These are phyloP conservation scores for Phytopythium chamaehyphon DNA, from an alignment of 352 stramenopile species.

Conservation along the genomic window DNA sequence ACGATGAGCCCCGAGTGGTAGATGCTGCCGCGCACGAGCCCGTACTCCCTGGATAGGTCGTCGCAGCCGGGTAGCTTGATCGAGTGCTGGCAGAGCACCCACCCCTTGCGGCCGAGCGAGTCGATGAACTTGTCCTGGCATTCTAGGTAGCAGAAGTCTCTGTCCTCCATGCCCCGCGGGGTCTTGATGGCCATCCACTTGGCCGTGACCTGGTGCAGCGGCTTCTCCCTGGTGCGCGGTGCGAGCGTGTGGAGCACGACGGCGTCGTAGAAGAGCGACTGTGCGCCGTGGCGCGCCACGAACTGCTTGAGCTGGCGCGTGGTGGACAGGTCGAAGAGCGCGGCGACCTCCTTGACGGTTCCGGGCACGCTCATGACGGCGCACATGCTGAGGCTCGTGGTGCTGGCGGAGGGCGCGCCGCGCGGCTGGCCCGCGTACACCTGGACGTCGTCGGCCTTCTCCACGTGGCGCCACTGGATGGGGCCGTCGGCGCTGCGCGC, in stretches of 20 bases:
- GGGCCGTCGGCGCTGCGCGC: conserved; percentile 52
- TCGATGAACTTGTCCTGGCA: conserved; percentile 88
- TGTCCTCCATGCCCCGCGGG: conserved; percentile 54
- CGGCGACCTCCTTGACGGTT: conserved; percentile 65
- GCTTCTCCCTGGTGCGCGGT: conserved; percentile 60
- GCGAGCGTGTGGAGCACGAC: conserved; percentile 70
- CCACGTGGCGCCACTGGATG: conserved; percentile 70
- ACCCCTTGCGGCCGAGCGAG: conserved; percentile 69
- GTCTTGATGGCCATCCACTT: conserved; percentile 73
- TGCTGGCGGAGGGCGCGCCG: conserved; percentile 5
- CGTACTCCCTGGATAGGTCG: conserved; percentile 71
- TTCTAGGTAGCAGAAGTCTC: conserved; percentile 78
- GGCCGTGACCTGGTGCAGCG: conserved; percentile 81
- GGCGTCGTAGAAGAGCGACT: conserved; percentile 55
- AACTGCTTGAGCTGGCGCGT: conserved; percentile 76
- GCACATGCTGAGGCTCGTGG: conserved; percentile 38
- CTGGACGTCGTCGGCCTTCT: conserved; percentile 75
- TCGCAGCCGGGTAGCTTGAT: conserved; percentile 79
- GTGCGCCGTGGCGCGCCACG: conserved; percentile 35
- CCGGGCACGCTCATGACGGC: conserved; percentile 72
- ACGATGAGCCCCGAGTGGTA: conserved; percentile 87
- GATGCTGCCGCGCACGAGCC: conserved; percentile 68
- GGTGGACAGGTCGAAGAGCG: conserved; percentile 63
- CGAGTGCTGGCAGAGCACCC: conserved; percentile 80
- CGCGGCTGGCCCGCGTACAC: conserved; percentile 63